These are phyloP conservation scores for Vachellia pachyceras DNA, from an alignment of 306 rosid genomes.

Conservation along the genomic window DNA sequence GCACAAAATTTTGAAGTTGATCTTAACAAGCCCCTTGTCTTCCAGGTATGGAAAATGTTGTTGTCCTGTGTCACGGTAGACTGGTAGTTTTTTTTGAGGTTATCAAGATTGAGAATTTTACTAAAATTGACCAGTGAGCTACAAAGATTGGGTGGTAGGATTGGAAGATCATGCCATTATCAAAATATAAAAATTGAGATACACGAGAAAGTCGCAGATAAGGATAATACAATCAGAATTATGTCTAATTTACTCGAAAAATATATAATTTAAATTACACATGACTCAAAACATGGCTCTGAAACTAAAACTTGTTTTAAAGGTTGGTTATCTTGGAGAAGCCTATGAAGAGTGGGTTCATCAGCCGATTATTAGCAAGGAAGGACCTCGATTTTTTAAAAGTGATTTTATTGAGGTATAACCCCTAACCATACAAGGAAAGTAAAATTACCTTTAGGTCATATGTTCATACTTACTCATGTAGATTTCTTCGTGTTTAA, in stretches of 20 bases:
- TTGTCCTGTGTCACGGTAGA: background rate
- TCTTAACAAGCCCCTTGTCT: slow-evolving; percentile 78
- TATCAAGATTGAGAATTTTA: background rate
- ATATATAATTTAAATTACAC: background rate
- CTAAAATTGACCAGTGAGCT: background rate
- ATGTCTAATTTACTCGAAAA: background rate
- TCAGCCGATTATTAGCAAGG: slow-evolving; percentile 77
- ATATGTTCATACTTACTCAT: background rate
- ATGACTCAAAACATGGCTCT: background rate
- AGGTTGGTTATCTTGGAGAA: slow-evolving; percentile 98
- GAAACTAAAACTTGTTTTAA: background rate
- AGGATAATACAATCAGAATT: background rate
- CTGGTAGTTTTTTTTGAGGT: background rate
- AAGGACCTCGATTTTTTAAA: slow-evolving; percentile 86
- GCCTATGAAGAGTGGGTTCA: slow-evolving; percentile 94
- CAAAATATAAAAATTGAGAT: background rate
- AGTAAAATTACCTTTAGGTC: background rate
- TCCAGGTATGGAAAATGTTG: slow-evolving; percentile 57
- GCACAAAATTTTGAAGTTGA: slow-evolving; percentile 68
- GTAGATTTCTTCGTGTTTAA: background rate
- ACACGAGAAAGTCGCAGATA: background rate
- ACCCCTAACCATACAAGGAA: background rate
- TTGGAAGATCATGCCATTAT: background rate
- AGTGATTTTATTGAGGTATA: slow-evolving; percentile 73
- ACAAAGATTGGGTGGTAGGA: background rate